Conservation (phyloP, 2,329 filamentous ascomycete species). For the Pseudocercospora fijiensis region DNA sequence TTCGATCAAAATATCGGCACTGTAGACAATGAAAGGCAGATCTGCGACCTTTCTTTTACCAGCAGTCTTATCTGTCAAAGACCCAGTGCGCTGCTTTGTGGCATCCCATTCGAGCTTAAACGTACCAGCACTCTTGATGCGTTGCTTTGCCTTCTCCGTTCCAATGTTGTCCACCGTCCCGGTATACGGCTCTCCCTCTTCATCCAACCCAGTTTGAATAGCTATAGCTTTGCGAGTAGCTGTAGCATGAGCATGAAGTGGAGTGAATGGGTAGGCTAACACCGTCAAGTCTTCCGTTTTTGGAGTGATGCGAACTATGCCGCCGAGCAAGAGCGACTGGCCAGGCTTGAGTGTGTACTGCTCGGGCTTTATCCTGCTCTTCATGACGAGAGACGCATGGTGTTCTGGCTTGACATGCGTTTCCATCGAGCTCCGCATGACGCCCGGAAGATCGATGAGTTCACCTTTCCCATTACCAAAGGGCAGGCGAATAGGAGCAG, state of each 20-base stretch:
- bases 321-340: slow-evolving; percentile 75
- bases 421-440: slow-evolving; percentile 72
- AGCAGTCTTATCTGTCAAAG: slow-evolving; percentile 62
- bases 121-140: slow-evolving; percentile 63
- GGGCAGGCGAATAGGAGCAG: slow-evolving; percentile 87
- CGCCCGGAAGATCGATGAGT: slow-evolving; percentile 85
- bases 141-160: slow-evolving; percentile 33
- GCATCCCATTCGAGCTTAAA: slow-evolving; percentile 79
- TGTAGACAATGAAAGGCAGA: slow-evolving; percentile 76
- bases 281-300: slow-evolving; percentile 63
- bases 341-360: slow-evolving; percentile 71
- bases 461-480: slow-evolving; percentile 86
- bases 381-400: slow-evolving; percentile 73
- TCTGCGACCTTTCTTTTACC: slow-evolving; percentile 63
- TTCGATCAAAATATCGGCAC: slow-evolving; percentile 83
- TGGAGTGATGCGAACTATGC: slow-evolving; percentile 84
- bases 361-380: slow-evolving; percentile 67
- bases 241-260: slow-evolving; percentile 72
- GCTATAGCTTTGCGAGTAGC: slow-evolving; percentile 74
- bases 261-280: slow-evolving; percentile 83
- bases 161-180: slow-evolving; percentile 63
- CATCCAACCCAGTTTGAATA: slow-evolving; percentile 57
- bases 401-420: slow-evolving; percentile 66
- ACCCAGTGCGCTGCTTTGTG: slow-evolving; percentile 74
- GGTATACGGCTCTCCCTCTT: slow-evolving; percentile 56